Evolutionary conservation across 2,329 filamentous ascomycete species (phyloP), one percentile per base, ranked within the genome.

Genomic region (Plenodomus tracheiphilus): DNA sequence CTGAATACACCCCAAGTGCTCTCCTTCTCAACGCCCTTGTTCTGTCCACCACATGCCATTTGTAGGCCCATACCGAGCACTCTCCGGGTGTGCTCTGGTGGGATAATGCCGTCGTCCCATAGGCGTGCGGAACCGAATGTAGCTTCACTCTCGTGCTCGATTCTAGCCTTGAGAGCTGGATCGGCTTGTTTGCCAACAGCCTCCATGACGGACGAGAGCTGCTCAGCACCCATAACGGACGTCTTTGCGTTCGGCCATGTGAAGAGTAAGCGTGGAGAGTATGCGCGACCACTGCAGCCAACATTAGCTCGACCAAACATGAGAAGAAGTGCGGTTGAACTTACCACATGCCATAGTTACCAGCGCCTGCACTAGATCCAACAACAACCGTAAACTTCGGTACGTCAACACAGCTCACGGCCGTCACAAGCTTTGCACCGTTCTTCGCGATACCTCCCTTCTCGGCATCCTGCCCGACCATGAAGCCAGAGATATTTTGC

Each of bases 211-310:
- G 87, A 84, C 7, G 87, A 87, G 30, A 99, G 79, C 77, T 97
- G 93, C 75, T 97, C 93, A 35, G 88, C 83, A 17, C 94, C 94
- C 94, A 99, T 99, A 62, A 99, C 92, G 25, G 89, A 90, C 43
- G 96, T 91, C 68, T 89, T 88, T n/a, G 94, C 91, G 62, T 96
- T 96, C 35, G 94, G 94, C 94, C 94, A 99, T 81, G 93, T 95
- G 85, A 91, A 97, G 52, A 97, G 75, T 72, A 97, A 91, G 11
- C 91, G 81, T 0, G 93, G 93, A n/a, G 84, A 85, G 74, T 97
- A 99, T 2, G 94, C 93, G 42, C 94, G 83, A 18, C 94, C 94
- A 69, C 91, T 83, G 43, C 9, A 6, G 20, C 16, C 6, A 5
- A 10, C 3, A 43, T 34, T n/a, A 28, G 40, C 46, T 16, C 46